These are phyloP conservation scores for Alternaria burnsii DNA, from an alignment of 2,329 filamentous ascomycete genomes.

Conservation along the genomic window DNA sequence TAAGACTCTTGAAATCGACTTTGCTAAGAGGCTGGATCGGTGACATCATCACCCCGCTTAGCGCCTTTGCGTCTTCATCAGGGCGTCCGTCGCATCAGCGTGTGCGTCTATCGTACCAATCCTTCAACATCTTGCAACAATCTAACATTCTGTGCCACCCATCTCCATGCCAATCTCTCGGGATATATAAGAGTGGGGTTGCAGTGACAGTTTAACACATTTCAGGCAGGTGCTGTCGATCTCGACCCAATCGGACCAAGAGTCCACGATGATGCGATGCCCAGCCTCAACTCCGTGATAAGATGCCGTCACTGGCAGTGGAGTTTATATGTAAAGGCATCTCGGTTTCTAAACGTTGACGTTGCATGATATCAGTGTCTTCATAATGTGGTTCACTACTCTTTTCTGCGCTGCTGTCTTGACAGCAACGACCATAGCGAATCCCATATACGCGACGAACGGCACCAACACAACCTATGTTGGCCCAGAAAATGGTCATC, in stretches of 20 bases:
- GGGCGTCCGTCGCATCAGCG: not conserved
- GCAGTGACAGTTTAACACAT: not conserved
- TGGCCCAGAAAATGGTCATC: conserved; percentile 34
- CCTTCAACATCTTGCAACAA: not conserved
- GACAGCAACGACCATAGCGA: conserved; percentile 14
- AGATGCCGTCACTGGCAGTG: not conserved
- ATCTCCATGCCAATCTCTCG: not conserved
- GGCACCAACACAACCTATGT: conserved; percentile 26
- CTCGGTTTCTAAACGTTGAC: rapidly evolving
- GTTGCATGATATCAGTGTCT: not conserved
- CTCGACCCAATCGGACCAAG: conserved; percentile 2
- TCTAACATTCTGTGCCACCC: not conserved
- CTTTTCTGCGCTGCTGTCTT: conserved; percentile 14
- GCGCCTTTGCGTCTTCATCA: not conserved
- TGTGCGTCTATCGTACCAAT: not conserved
- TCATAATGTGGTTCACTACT: conserved; percentile 19
- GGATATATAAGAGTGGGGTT: not conserved
- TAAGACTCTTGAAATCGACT: not conserved
- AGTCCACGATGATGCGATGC: conserved; percentile 16
- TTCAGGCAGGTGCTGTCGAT: conserved; percentile 20
- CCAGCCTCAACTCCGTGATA: conserved; percentile 8
- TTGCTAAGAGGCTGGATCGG: not conserved
- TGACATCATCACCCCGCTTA: conserved; percentile 3
- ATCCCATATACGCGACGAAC: conserved; percentile 8
- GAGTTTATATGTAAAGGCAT: not conserved